Conservation (phyloP, 1,284 basidiomycete species). For the Ustilago sp. region DNA sequence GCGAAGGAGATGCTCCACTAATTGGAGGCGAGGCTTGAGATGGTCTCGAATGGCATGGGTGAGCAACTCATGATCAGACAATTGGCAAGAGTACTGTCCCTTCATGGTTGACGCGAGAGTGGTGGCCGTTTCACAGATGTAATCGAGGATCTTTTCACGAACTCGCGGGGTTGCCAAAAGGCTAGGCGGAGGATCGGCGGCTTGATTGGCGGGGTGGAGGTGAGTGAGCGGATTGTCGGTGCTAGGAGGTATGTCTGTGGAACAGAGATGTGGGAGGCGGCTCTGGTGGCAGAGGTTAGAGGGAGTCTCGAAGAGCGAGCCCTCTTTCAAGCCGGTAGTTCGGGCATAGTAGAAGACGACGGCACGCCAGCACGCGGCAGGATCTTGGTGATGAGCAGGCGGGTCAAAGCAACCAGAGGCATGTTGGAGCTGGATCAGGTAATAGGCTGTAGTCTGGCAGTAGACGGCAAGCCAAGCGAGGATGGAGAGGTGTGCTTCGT, state of each 20-base stretch:
- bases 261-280: not conserved
- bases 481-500: constrained; percentile 4
- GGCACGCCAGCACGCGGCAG: not conserved
- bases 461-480: constrained; percentile 6
- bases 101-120: not conserved
- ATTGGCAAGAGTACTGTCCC: too few species aligned
- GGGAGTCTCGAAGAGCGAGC: not conserved
- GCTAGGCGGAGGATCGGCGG: not conserved
- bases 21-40: not conserved
- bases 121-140: not conserved
- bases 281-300: not conserved
- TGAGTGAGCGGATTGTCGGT: too few species aligned
- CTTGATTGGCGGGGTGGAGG: not conserved
- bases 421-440: not conserved
- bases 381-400: not conserved
- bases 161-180: not conserved
- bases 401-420: constrained; percentile 4
- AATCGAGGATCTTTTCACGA: not conserved
- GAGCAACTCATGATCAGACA: not conserved
- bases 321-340: not conserved
- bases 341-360: not conserved
- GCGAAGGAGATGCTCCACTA: not conserved
- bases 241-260: not conserved
- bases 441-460: constrained; percentile 4
- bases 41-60: not conserved